phyloP scores from a whole-genome alignment of 2,329 filamentous ascomycete genomes.

The Stagonosporopsis cucurbitacearum region DNA sequence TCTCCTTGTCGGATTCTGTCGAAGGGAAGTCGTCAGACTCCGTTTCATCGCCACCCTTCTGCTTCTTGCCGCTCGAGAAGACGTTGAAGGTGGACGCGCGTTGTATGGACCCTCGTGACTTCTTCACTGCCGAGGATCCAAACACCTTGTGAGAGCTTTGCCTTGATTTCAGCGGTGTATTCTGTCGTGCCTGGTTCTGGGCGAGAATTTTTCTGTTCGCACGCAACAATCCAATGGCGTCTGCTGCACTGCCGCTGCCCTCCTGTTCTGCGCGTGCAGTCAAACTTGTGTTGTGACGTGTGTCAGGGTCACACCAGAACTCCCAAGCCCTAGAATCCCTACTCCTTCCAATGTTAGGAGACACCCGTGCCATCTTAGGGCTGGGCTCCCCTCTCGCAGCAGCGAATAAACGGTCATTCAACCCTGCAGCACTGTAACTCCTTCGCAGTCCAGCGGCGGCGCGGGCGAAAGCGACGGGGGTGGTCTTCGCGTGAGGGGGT shows the following conservation, averaged over 20 bases:
- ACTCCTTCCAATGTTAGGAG: constrained; percentile 71
- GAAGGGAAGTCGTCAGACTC: constrained; percentile 60
- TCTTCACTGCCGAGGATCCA: constrained; percentile 47
- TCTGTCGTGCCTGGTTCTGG: constrained; percentile 69
- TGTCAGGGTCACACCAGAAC: constrained; percentile 83
- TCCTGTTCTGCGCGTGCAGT: constrained; percentile 83
- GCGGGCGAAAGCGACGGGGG: constrained; percentile 49
- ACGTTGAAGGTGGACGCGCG: constrained; percentile 48
- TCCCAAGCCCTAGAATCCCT: constrained; percentile 91
- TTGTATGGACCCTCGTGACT: constrained; percentile 40
- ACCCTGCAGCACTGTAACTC: constrained; percentile 70
- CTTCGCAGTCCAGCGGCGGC: constrained; percentile 66
- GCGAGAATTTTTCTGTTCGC: constrained; percentile 64
- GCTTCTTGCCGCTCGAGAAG: constrained; percentile 38
- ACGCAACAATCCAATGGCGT: constrained; percentile 80
- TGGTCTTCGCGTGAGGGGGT: constrained; percentile 62
- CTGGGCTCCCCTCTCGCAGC: constrained; percentile 38
- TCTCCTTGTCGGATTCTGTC: constrained; percentile 93
- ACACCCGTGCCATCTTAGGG: constrained; percentile 55
- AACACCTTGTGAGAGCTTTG: constrained; percentile 36
- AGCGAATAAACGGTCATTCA: constrained; percentile 46
- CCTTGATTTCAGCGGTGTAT: constrained; percentile 55
- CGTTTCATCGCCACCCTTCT: constrained; percentile 33
- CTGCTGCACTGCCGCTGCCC: constrained; percentile 77
- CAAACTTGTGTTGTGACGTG: constrained; percentile 70